Conservation (phyloP, 2,329 filamentous ascomycete species). For the Sporothrix dimorphospora region DNA sequence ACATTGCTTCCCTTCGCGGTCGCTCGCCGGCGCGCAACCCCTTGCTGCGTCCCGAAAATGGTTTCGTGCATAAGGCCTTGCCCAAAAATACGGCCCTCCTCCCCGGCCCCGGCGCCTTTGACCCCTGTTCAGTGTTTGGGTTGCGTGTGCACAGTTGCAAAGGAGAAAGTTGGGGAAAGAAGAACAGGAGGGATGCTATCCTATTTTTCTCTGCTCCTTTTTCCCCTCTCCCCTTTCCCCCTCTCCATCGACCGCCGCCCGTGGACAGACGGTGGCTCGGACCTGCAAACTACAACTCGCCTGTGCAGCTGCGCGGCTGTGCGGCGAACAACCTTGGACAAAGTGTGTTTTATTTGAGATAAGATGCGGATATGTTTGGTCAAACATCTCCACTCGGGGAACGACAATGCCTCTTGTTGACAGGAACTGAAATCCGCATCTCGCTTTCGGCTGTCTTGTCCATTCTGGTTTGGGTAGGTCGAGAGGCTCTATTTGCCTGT, state of each 20-base stretch:
- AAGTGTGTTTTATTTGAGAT: background rate
- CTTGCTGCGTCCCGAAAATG: constrained; percentile 24
- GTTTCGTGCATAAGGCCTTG: constrained; percentile 27
- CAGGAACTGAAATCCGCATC: background rate
- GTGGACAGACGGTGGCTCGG: background rate
- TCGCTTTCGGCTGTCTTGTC: background rate
- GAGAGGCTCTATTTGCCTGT: constrained; percentile 11
- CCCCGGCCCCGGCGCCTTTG: constrained; percentile 28
- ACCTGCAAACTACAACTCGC: background rate
- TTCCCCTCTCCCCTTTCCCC: background rate
- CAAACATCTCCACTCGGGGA: background rate
- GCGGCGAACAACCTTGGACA: constrained; percentile 9
- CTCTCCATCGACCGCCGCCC: background rate
- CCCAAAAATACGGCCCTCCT: constrained; percentile 28
- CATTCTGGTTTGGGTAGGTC: constrained; percentile 9
- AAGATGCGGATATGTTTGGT: background rate
- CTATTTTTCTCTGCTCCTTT: background rate
- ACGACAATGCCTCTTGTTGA: background rate
- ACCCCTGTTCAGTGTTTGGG: constrained; percentile 8
- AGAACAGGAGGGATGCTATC: background rate
- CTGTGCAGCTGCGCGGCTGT: background rate
- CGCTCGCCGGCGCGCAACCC: background rate
- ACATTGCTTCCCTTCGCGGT: background rate
- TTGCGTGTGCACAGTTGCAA: background rate
- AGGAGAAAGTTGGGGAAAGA: background rate